Base-by-base conservation (phyloP, 1,139 yeast genomes). In the Insectozyma bohioensis region DNA sequence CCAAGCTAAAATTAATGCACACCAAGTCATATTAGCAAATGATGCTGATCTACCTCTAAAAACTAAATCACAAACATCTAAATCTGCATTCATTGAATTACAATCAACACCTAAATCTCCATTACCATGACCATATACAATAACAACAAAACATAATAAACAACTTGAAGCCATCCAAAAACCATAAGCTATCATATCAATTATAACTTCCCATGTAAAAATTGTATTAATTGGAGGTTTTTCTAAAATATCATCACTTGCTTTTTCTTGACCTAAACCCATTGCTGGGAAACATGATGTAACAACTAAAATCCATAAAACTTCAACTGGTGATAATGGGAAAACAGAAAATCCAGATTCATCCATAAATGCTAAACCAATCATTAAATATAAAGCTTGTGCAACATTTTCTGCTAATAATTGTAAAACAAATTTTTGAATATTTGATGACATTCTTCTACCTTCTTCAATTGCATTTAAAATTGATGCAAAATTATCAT, bases 401-500 rank as follows among this genome's bases (percentile, higher is more conserved):
- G 87, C 87, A 32, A 85, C 85, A 54, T 85, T 85, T 42, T 81
- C 85, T 5, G 88, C 86, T 32, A 85, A 68, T 48, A 85, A 64
- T 56, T 85, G 94, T 39, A 84, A 70, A n/a, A 83, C 87, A 50
- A 85, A 85, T 54, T 85, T 84, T 56, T 84, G 88, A 48, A 85
- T 84, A 51, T 85, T 85, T 34, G 80, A 78, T 35, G 85, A 72
- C 88, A 85, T 85, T 51, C 92, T 71, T 48, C 94, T 72, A 19
- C 94, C 94, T 56, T 85, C 94, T 58, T 83, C 90, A 43, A 84
- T 90, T 2, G 97, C 97, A 48, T 78, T 80, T 44, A 92, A 67
- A 45, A 92, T 92, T 1, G 97, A 88, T 34, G 94, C 80, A 60
- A 92, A 90, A 55, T 90, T 97, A 60, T 92, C 97, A 60, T 92